Base-by-base conservation (phyloP, 2,329 filamentous ascomycete species). In the Cercospora brassicicola region DNA sequence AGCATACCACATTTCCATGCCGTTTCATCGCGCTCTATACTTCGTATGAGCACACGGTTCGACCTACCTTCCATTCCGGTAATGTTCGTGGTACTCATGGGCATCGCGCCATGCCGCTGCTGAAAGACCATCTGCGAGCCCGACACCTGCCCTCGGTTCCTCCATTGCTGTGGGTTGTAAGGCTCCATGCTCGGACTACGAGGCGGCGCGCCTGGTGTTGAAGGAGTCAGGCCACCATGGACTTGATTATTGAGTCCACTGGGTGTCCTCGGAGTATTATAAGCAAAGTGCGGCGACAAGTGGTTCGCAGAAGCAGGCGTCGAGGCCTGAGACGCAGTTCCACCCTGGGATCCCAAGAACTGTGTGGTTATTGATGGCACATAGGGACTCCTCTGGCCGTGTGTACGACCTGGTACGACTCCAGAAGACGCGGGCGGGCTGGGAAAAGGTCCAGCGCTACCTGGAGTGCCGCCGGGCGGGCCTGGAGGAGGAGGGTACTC, bases 151-250 rank as follows among this genome's bases (percentile, higher is more conserved):
- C 76, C 79, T 64, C 74, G 75, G 67, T 80, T 78, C 72, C 76
- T 79, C 83, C 83, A 85, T 79, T 84, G 82, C 73, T 81, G 81
- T 39, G 83, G 83, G 73, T 84, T 84, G 77, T 85, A 85, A 1
- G 82, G 79, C 59, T 76, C 74, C 75, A 78, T 76, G 73, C 67
- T 65, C 7, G 74, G 70, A 26, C 73, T 69, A 31, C 67, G 62
- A 26, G 70, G 70, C 76, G 73, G 78, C 77, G 68, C 63, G 61
- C 62, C 62, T n/a, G 64, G 18, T 61, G 67, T 60, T 23, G 71
- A 55, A 56, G 69, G 63, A 66, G 59, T 61, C 42, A 71, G 62
- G 23, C 68, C 66, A 45, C 57, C 62, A 59, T 68, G 45, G 31
- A 66, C 66, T 61, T 70, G 71, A 23, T 72, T 70, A 64, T 71